Percentiles rank a stretch among this genome's conserved stretches.
Conservation (phyloP, 2,329 filamentous ascomycete species). For the Decorospora gaudefroyi region DNA sequence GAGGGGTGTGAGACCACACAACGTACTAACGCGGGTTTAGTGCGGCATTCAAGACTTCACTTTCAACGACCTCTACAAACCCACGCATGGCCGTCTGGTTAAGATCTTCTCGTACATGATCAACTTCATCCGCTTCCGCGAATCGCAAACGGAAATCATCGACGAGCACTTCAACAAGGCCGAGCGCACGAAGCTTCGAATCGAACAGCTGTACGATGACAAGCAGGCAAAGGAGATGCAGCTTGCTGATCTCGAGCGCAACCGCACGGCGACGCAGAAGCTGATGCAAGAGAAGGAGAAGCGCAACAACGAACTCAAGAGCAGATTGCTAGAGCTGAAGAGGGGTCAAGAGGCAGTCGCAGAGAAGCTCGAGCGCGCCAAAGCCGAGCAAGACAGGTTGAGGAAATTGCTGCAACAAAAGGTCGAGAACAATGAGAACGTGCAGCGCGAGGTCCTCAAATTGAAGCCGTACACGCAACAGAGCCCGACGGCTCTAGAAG, state of each 20-base stretch:
- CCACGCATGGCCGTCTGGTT: slow-evolving; percentile 84
- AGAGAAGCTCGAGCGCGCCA: slow-evolving; percentile 79
- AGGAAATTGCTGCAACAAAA: slow-evolving; percentile 73
- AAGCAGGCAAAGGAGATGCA: slow-evolving; percentile 86
- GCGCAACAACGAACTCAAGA: slow-evolving; percentile 85
- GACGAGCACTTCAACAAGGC: slow-evolving; percentile 93
- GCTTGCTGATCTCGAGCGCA: slow-evolving; percentile 78
- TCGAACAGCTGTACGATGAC: slow-evolving; percentile 80
- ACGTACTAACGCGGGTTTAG: slow-evolving; percentile 49
- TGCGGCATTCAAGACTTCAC: slow-evolving; percentile 94
- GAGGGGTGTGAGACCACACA: background rate
- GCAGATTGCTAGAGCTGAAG: slow-evolving; percentile 76
- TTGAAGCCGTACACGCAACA: slow-evolving; percentile 90
- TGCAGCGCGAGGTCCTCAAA: slow-evolving; percentile 85
- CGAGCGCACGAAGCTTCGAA: slow-evolving; percentile 81
- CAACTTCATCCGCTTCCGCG: slow-evolving; percentile 97
- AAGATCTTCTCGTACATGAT: slow-evolving; percentile 98
- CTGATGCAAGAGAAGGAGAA: slow-evolving; percentile 82
- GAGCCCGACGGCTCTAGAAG: slow-evolving; percentile 80
- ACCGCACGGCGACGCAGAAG: slow-evolving; percentile 77
- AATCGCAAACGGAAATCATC: slow-evolving; percentile 86
- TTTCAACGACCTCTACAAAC: slow-evolving; percentile 88
- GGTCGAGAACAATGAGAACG: slow-evolving; percentile 68
- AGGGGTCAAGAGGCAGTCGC: slow-evolving; percentile 82
- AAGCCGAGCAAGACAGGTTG: slow-evolving; percentile 76